A percentile compares a stretch with the other conserved stretches of the same genome.
These are phyloP conservation scores for Triticum timopheevii DNA, from an alignment of 176 grass and related monocot genomes.

Conservation along the genomic window DNA sequence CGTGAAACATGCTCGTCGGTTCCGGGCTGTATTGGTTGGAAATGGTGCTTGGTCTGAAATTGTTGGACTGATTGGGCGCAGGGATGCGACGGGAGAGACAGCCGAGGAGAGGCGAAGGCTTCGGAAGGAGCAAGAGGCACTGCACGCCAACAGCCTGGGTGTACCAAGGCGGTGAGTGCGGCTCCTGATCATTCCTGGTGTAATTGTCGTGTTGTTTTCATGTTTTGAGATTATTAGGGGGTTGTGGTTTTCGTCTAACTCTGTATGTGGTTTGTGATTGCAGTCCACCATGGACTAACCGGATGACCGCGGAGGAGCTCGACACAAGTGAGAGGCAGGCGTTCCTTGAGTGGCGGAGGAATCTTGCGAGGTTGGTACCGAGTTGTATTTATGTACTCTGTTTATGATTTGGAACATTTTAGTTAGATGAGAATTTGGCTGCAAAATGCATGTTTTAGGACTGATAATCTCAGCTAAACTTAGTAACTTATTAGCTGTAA, in stretches of 20 bases:
- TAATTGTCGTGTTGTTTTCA: neutral
- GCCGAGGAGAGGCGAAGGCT: constrained; percentile 50
- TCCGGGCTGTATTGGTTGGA: neutral
- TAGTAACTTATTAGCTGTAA: neutral
- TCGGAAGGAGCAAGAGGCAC: constrained; percentile 74
- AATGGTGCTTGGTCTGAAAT: neutral
- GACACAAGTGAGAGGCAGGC: constrained; percentile 64
- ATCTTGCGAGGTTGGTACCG: constrained; percentile 62
- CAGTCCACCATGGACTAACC: constrained; percentile 71
- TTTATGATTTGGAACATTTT: neutral
- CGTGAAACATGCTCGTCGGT: too few species aligned
- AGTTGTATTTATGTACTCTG: neutral
- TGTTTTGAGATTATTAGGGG: neutral
- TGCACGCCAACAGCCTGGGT: constrained; percentile 63
- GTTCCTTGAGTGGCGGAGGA: constrained; percentile 86
- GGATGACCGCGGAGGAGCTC: constrained; percentile 79
- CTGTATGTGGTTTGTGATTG: neutral
- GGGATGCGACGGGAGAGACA: constrained; percentile 57
- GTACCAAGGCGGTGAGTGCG: constrained; percentile 76
- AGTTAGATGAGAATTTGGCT: neutral
- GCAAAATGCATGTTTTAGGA: neutral
- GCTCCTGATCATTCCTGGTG: neutral
- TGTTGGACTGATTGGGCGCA: constrained; percentile 15
- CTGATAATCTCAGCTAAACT: neutral
- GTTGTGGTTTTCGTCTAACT: constrained; percentile 6